Base-by-base conservation (phyloP, 768 basidiomycete genomes). In the Leccinum boreale region DNA sequence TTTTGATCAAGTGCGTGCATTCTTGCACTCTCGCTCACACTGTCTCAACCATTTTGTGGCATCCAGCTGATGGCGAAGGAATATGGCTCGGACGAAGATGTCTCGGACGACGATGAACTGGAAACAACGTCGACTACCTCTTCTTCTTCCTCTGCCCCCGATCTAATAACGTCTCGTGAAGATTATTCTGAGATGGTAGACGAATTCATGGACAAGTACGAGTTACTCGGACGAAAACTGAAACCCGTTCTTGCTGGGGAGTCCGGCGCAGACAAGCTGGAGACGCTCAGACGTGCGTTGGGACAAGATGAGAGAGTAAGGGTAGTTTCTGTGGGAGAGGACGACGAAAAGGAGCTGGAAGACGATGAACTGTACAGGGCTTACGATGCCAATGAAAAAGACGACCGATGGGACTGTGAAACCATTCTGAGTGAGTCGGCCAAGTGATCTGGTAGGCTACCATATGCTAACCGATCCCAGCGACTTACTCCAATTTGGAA, bases 401-500 rank as follows among this genome's bases (percentile, higher is more conserved):
- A 88, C 62, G 87, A 89, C 61, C 76, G 85, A 47, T 99, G 97
- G 97, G 97, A 99, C 69, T 95, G 92, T 60, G 95, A 99, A 72
- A 97, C 94, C 1, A 90, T 99, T 39, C 77, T 99, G 3, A 87
- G 96, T 96, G 71, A 71, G 90, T 80, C 12, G 48, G 3, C 23
- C 19, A 2, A 28, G 10, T 19, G 35, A 15, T 19, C 15, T 26
- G 15, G 19, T 46, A 31, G 2, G 26, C 31, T 45, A 26, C 12
- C 49, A 17, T 52, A 62, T 48, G 58, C 58, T 60, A 63, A 62
- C 47, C n/a, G 44, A 46, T 51, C 29, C 19, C 67, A 97, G 96
- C 90, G 9, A 98, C 95, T 10, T 95, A 94, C 69, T 89, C 93
- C n/a, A 99, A 97, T 68, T 79, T 98, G 7, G 97, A 97, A 70